Percentiles rank a stretch among this genome's conserved stretches.
Evolutionary conservation across 805 yeast genomes (phyloP).

Genomic region (Pichia cabralensis): DNA sequence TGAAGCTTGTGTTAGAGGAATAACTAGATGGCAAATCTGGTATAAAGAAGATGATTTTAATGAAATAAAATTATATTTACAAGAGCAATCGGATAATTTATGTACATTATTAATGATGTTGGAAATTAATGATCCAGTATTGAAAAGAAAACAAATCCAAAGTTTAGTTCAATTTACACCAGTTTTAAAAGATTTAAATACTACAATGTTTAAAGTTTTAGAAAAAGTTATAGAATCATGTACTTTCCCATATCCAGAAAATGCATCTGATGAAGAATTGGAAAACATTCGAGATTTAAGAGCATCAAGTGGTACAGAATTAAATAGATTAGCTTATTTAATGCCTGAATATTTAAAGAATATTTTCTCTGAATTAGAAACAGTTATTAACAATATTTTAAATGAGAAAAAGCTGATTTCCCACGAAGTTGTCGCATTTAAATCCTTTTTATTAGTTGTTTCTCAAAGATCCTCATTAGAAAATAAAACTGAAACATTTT

Average conservation of each 20-base stretch:
- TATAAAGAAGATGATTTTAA: constrained; percentile 51
- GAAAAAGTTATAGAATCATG: constrained; percentile 80
- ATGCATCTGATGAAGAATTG: constrained; percentile 50
- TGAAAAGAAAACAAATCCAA: constrained; percentile 79
- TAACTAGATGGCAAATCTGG: constrained; percentile 94
- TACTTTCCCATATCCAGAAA: constrained; percentile 67
- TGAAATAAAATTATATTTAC: constrained; percentile 39
- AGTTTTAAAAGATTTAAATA: constrained; percentile 63
- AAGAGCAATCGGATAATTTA: constrained; percentile 51
- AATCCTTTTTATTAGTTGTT: constrained; percentile 83
- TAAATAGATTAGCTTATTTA: constrained; percentile 85
- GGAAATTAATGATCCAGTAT: constrained; percentile 68
- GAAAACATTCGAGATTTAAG: constrained; percentile 81
- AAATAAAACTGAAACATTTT: constrained; percentile 63
- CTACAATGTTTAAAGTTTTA: constrained; percentile 69
- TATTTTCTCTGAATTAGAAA: constrained; percentile 74
- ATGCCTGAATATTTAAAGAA: constrained; percentile 86
- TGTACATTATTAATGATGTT: constrained; percentile 69
- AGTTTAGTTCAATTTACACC: constrained; percentile 93
- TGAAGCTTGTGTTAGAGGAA: constrained; percentile 85
- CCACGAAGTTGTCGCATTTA: constrained; percentile 90
- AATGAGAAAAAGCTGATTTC: constrained; percentile 63
- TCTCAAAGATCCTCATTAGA: constrained; percentile 75
- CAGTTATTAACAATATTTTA: constrained; percentile 64
- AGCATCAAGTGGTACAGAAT: constrained; percentile 88